Evolutionary conservation across 2,329 filamentous ascomycete species (phyloP).

Genomic region (Onygenales sp.): DNA sequence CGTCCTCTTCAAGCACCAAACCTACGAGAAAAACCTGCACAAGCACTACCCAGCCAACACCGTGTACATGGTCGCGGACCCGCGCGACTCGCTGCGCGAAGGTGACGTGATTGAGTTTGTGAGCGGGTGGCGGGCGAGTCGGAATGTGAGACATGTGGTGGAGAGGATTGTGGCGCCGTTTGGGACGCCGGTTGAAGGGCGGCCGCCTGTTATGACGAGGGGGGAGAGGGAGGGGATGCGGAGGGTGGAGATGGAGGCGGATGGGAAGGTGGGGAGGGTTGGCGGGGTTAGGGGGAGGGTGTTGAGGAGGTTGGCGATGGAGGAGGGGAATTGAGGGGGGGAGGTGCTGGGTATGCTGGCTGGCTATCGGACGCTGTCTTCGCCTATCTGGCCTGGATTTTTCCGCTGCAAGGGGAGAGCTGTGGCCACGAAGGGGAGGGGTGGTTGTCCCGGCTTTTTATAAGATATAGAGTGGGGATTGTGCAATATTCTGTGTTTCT

Average conservation of each 20-base stretch:
- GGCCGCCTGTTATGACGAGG: slow-evolving; percentile 26
- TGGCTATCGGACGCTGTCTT: too few relatives aligned
- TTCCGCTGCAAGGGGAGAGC: too few relatives aligned
- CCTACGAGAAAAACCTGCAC: slow-evolving; percentile 28
- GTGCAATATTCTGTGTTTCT: too few relatives aligned
- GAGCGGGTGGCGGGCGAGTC: slow-evolving; percentile 29
- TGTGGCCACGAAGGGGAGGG: too few relatives aligned
- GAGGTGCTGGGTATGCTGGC: too few relatives aligned
- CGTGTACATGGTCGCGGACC: slow-evolving; percentile 28
- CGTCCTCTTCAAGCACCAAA: slow-evolving; percentile 24
- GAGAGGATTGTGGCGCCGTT: slow-evolving; percentile 35
- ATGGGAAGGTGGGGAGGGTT: slow-evolving; percentile 21
- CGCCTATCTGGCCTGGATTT: too few relatives aligned
- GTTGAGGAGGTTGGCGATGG: slow-evolving; percentile 14
- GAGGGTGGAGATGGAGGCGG: slow-evolving; percentile 21
- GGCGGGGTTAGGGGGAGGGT: slow-evolving; percentile 23
- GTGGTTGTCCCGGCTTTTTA: too few relatives aligned
- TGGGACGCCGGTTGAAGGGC: slow-evolving; percentile 23
- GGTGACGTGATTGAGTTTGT: slow-evolving; percentile 38
- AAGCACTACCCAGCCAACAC: slow-evolving; percentile 29
- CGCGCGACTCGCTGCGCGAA: slow-evolving; percentile 31
- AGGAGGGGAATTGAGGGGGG: slow-evolving; percentile 1
- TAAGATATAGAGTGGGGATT: too few relatives aligned
- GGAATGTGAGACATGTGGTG: slow-evolving; percentile 31
- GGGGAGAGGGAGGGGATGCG: slow-evolving; percentile 26